Base-by-base conservation (phyloP, 345 rosid species). In the Ceriops tagal region DNA sequence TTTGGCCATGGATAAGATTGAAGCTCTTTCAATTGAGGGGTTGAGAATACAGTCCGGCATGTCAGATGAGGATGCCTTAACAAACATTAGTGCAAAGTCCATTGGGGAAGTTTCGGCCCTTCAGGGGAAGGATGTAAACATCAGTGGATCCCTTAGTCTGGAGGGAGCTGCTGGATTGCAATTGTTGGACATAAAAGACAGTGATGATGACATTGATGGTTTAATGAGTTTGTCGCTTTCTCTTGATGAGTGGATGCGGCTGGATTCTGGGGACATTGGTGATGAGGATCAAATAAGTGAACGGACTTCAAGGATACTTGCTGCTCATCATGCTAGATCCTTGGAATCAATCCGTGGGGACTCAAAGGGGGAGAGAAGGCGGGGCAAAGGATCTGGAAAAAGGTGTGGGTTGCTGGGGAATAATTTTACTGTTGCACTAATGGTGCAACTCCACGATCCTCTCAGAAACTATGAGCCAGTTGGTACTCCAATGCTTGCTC, bases 1-100 rank as follows among this genome's bases (percentile, higher is more conserved):
- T 64, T 78, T 93, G 82, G 98, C 98, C 63, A 86, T 93, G 93
- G 91, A 91, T 80, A 92, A 93, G 85, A 89, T 93, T 65, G 98
- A 93, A 86, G 96, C 96, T 53, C 96, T 93, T 75, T 87, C 97
- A 35, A 80, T 93, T 72, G 98, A 93, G 80, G 98, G 98, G 58
- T 79, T 93, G 80, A 89, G 91, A 82, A 88, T 89, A 78, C 97
- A 91, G 73, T 88, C 97, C 56, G 97, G 93, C 77, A 83, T 92
- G 96, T 82, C 89, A 20, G 87, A 81, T 39, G 87, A 68, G 70
- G 89, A 86, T 66, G 88, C 98, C 34, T 87, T 96, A 65, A 76
- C 93, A 58, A 89, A 89, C 77, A 88, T 93, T 84, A 82, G 73
- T 68, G 79, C 96, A 58, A 79, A 75, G 55, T 82, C 92, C 24